Evolutionary conservation across 177 flowering plant species (phyloP), one percentile per base, ranked within the genome.

Genomic region (Vitis hybrid): DNA sequence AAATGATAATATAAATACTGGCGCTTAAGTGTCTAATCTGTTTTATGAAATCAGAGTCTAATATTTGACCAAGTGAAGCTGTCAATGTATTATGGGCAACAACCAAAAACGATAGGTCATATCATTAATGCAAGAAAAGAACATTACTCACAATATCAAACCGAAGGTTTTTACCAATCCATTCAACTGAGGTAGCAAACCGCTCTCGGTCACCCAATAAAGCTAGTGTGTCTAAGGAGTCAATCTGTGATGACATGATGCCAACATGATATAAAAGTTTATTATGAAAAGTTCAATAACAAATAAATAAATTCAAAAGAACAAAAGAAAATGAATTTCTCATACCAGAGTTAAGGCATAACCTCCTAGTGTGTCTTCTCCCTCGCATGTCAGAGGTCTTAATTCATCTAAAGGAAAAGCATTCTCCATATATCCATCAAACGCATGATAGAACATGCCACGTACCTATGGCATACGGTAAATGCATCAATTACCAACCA

Each of bases 381-480:
- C 99, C 29, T 65, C 76, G 66, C 99, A 95, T 6, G 97, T 85
- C 56, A 93, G 67, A 39, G 99, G 99, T 71, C 84, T 86, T 65
- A 95, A 72, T 75, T 93, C 99, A 75, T 95, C 99, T 64, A 81
- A 88, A 21, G 99, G 99, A 82, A 95, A 95, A 70, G 98, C 99
- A 78, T 95, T 82, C 29, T 90, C 81, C 92, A 93, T 91, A 68
- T 95, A 95, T 60, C 98, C 98, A 85, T 87, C 75, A 75, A 95
- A 95, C 29, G 97, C 97, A 75, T 93, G 99, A 80, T 91, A 95
- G 75, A 95, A 95, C 99, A 95, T 93, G 63, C 77, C 94, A 65
- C 90, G 87, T 63, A 95, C 98, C 98, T 95, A 64, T 16, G 75
- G n/a, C 51, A 75, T 60, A 33, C 14, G 66, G 48, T 12, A 66